Percentiles rank a stretch among this genome's conserved stretches.
These are phyloP conservation scores for Celoporthe dispersa DNA, from an alignment of 2,329 filamentous ascomycete species.

Conservation along the genomic window DNA sequence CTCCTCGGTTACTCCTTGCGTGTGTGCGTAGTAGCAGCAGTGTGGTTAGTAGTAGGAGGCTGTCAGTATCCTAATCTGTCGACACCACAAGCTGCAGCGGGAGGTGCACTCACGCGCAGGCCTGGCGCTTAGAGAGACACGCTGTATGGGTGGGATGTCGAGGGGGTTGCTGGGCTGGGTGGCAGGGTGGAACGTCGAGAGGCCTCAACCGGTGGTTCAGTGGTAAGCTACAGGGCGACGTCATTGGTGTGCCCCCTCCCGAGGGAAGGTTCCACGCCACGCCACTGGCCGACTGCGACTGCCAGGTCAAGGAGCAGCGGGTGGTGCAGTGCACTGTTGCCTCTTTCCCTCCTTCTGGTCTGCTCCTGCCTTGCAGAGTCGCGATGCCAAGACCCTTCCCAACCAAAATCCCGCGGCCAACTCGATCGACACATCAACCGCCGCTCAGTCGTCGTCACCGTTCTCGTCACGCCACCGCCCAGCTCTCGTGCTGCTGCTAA, in stretches of 20 bases:
- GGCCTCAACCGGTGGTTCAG: not conserved
- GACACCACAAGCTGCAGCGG: not conserved
- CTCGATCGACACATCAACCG: not conserved
- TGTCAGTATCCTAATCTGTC: not conserved
- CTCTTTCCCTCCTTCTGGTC: not conserved
- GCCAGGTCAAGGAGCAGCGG: not conserved
- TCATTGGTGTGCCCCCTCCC: not conserved
- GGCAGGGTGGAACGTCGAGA: not conserved
- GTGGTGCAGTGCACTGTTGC: not conserved
- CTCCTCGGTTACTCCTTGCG: too few species aligned
- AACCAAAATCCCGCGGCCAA: not conserved
- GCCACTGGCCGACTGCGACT: not conserved
- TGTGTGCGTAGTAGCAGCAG: not conserved
- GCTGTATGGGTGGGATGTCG: not conserved
- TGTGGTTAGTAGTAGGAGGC: not conserved
- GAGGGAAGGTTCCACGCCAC: not conserved
- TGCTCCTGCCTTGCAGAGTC: not conserved
- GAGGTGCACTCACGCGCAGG: not conserved
- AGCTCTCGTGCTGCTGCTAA: not conserved
- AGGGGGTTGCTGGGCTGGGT: not conserved
- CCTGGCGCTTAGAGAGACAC: not conserved
- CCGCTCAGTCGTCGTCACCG: not conserved
- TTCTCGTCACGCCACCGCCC: not conserved
- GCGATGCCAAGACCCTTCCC: constrained; percentile 6
- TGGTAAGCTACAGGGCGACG: not conserved